phyloP scores from a whole-genome alignment of 2,329 filamentous ascomycete species.

The Chalaropsis thielavioides region DNA sequence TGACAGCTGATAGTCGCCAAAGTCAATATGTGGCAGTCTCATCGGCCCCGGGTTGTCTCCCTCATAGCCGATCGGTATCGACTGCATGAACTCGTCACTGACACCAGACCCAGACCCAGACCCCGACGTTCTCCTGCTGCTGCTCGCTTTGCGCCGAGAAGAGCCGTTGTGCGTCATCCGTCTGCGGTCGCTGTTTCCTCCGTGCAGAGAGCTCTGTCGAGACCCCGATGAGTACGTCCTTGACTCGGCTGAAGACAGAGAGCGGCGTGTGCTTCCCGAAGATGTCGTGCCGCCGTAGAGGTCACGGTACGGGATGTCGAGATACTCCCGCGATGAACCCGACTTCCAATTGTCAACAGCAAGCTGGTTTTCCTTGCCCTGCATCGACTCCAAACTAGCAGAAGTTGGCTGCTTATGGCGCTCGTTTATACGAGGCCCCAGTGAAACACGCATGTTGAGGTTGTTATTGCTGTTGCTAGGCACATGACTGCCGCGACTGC shows the following conservation, averaged over 20 bases:
- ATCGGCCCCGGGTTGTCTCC: not conserved
- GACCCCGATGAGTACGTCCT: slow-evolving; percentile 9
- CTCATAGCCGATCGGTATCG: slow-evolving; percentile 15
- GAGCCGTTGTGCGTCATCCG: slow-evolving; percentile 6
- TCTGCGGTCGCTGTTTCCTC: not conserved
- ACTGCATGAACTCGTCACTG: slow-evolving; percentile 16
- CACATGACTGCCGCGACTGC: not conserved
- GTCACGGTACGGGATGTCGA: slow-evolving; percentile 15
- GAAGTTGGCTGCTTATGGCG: slow-evolving; percentile 5
- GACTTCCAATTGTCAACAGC: slow-evolving; percentile 13
- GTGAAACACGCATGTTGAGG: slow-evolving; percentile 7
- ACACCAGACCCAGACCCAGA: slow-evolving; percentile 6
- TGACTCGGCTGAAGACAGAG: not conserved
- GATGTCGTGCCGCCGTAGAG: slow-evolving; percentile 9
- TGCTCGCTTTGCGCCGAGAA: slow-evolving; percentile 3
- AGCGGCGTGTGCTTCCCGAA: slow-evolving; percentile 1
- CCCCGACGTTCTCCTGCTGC: slow-evolving; percentile 11
- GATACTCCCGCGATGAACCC: slow-evolving; percentile 7
- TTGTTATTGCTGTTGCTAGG: slow-evolving; percentile 7
- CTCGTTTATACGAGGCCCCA: slow-evolving; percentile 1
- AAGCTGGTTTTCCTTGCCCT: slow-evolving; percentile 14
- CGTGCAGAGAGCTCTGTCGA: slow-evolving; percentile 5
- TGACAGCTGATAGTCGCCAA: not conserved
- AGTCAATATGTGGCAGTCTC: slow-evolving; percentile 10
- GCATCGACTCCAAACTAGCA: slow-evolving; percentile 8